Evolutionary conservation across 805 yeast genomes (phyloP).

Genomic region (Tetrapisispora arboricola): DNA sequence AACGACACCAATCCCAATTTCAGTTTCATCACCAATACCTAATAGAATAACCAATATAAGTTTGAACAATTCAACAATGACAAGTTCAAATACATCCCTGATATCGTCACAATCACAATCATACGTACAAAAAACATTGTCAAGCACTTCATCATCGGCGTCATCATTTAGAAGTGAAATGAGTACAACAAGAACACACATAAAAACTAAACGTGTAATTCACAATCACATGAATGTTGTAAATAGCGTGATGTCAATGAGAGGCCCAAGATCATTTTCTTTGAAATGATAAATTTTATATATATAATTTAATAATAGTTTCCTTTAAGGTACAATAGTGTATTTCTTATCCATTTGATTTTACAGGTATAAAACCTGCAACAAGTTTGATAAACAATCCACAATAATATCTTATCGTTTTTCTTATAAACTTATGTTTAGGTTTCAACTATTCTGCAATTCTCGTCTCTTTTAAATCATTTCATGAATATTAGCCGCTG

Average conservation of each 20-base stretch:
- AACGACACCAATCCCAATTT: not conserved
- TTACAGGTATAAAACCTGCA: too few species aligned
- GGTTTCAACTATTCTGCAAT: too few species aligned
- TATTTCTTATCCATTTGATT: too few species aligned
- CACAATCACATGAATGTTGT: constrained; percentile 18
- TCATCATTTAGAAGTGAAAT: constrained; percentile 11
- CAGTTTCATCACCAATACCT: not conserved
- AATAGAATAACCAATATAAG: constrained; percentile 1
- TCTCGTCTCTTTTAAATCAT: too few species aligned
- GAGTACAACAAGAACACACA: constrained; percentile 1
- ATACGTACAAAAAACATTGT: not conserved
- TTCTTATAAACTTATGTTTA: too few species aligned
- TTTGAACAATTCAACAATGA: not conserved
- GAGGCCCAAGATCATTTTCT: constrained; percentile 12
- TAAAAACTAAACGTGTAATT: constrained; percentile 7
- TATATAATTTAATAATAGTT: too few species aligned
- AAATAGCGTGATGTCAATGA: constrained; percentile 7
- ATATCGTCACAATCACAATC: not conserved
- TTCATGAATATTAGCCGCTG: too few species aligned
- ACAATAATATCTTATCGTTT: too few species aligned
- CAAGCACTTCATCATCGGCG: constrained; percentile 7
- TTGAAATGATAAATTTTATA: not conserved
- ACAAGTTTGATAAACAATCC: too few species aligned
- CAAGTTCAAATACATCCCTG: not conserved
- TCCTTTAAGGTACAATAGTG: too few species aligned